Conservation (phyloP, 2,329 filamentous ascomycete species). For the Tolypocladium endophyticum region DNA sequence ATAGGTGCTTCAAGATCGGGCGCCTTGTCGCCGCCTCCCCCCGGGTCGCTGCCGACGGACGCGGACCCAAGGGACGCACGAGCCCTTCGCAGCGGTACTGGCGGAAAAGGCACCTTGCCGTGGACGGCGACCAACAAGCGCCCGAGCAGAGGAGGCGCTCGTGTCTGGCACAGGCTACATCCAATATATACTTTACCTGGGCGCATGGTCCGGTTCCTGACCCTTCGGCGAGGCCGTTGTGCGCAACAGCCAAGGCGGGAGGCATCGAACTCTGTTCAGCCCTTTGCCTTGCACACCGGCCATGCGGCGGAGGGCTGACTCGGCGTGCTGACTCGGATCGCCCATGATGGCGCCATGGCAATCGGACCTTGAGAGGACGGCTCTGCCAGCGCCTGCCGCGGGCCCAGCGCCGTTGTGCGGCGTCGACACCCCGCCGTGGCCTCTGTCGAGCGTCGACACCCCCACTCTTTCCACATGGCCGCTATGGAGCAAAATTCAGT, state of each 20-base stretch:
- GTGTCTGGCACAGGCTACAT: background rate
- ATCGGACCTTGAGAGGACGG: background rate
- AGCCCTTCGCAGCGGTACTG: background rate
- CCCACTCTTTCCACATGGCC: slow-evolving; percentile 17
- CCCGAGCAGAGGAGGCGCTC: background rate
- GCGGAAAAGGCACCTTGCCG: background rate
- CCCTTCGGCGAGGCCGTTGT: background rate
- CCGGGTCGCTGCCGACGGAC: background rate
- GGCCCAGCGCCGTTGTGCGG: background rate
- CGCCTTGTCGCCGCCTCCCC: background rate
- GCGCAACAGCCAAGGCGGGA: background rate
- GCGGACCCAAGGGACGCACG: background rate
- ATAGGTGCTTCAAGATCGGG: background rate
- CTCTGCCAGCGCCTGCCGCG: background rate
- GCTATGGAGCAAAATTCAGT: slow-evolving; percentile 14
- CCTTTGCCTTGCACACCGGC: background rate
- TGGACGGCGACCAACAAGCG: background rate
- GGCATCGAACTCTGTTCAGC: background rate
- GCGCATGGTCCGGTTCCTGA: background rate
- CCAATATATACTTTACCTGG: background rate
- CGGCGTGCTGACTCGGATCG: background rate
- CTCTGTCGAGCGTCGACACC: slow-evolving; percentile 13
- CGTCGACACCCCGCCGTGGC: background rate
- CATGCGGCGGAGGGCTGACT: background rate
- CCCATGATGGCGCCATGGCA: background rate